Base-by-base conservation (phyloP, 805 yeast genomes). In the Myxozyma kluyveri region DNA sequence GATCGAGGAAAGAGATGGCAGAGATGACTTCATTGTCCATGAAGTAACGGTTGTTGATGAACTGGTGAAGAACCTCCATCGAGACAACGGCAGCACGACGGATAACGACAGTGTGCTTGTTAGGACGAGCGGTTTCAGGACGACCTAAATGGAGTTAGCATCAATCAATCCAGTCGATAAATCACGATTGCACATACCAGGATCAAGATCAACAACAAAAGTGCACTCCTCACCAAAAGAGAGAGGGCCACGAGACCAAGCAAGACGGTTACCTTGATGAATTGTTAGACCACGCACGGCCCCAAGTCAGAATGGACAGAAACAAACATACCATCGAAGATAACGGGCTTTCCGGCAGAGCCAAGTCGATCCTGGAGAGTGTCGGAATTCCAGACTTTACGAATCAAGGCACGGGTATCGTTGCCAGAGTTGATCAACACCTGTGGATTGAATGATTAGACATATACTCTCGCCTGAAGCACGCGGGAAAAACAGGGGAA, bases 1-100 rank as follows among this genome's bases (percentile, higher is more conserved):
- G 47, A 21, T 54, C 57, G 19, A 54, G 54, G 37, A 54, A 49
- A 37, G 35, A 41, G 32, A 54, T 42, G 31, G 54, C 51, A 14
- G 14, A 38, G 29, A 49, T n/a, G 23, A 54, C 49, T n/a, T 40
- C 44, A 18, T 35, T 43, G 48, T 46, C 54, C 46, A 42, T 29
- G 9, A 33, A 32, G 32, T 46, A 49, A n/a, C 42, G 44, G 43
- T 42, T 42, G 26, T 50, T 33, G 22, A 54, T 44, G 29, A 35
- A 54, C 19, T 50, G 42, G 1, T 37, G 31, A 39, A 54, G 32
- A 3, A 50, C 42, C n/a, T 49, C 47, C 51, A 54, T 40, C 22
- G 49, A 45, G 27, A 54, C 52, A 9, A 37, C 39, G 2, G 47
- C 43, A 9, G 54, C 26, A 31, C 32, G 41, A 27, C 50, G 50